Evolutionary conservation across 2,329 filamentous ascomycete genomes (phyloP).

Genomic region (Colletotrichum spinosum): DNA sequence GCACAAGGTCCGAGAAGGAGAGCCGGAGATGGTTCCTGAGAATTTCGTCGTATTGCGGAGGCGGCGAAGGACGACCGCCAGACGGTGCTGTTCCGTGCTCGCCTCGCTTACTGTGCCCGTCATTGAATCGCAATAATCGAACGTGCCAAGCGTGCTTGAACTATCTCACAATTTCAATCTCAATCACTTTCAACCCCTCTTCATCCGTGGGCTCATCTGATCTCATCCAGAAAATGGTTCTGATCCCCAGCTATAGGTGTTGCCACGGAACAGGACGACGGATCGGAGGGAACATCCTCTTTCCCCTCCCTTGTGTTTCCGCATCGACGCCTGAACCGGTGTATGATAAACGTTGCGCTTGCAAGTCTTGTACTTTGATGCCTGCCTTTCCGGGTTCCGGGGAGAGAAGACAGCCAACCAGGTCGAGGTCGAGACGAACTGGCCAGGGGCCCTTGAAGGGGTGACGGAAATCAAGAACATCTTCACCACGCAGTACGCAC

Average conservation of each 20-base stretch:
- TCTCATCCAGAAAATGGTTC: neutral
- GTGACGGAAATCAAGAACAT: conserved; percentile 30
- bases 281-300: conserved; percentile 24
- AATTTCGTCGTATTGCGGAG: too few relatives aligned
- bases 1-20: neutral
- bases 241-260: conserved; percentile 1
- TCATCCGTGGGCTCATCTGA: conserved; percentile 19
- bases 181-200: conserved; percentile 16
- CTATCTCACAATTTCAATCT: conserved; percentile 23
- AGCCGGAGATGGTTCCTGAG: neutral
- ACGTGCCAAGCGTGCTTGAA: neutral
- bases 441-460: conserved; percentile 2
- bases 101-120: neutral
- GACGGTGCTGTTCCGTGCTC: neutral
- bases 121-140: too few relatives aligned
- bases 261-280: conserved; percentile 13
- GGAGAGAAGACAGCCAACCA: conserved; percentile 7
- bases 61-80: too few relatives aligned
- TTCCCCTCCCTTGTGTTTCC: neutral
- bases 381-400: conserved; percentile 31
- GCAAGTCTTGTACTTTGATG: conserved; percentile 17
- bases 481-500: conserved; percentile 12
- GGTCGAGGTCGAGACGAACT: conserved; percentile 10
- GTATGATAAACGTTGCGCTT: conserved; percentile 17
- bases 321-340: conserved; percentile 24